Conservation (phyloP, 192 early-diverging fungal species). For the Entomortierella beljakovae region DNA sequence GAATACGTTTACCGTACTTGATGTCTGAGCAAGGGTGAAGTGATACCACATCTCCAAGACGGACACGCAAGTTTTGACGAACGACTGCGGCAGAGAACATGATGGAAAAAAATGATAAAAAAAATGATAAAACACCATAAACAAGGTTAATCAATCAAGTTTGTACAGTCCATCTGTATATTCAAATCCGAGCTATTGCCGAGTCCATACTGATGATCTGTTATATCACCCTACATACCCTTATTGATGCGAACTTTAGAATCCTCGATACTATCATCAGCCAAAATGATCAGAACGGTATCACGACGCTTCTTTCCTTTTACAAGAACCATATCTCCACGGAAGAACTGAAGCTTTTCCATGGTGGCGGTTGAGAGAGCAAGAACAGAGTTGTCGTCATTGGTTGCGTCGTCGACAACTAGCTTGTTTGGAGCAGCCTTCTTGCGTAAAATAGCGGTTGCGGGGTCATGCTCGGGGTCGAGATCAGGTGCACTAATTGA, state of each 20-base stretch:
- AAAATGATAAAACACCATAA: slow-evolving; percentile 73
- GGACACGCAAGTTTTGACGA: slow-evolving; percentile 93
- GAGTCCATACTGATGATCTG: no score
- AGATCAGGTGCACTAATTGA: slow-evolving; percentile 57
- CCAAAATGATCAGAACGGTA: slow-evolving; percentile 94
- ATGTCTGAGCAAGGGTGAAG: slow-evolving; percentile 97
- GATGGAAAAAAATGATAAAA: slow-evolving; percentile 97
- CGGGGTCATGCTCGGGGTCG: slow-evolving; percentile 83
- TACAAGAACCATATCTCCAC: slow-evolving; percentile 95
- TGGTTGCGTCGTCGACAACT: slow-evolving; percentile 96
- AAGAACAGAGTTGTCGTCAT: slow-evolving; percentile 98
- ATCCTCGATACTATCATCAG: slow-evolving; percentile 92
- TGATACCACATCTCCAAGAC: slow-evolving; percentile 97
- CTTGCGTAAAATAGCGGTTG: slow-evolving; percentile 96
- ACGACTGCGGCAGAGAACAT: slow-evolving; percentile 85
- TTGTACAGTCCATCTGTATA: slow-evolving; percentile 98
- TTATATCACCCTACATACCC: no score
- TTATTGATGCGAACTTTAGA: slow-evolving; percentile 96
- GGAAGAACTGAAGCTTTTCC: slow-evolving; percentile 92
- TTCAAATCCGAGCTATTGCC: no score
- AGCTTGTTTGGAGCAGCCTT: slow-evolving; percentile 98
- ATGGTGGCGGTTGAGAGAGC: slow-evolving; percentile 92
- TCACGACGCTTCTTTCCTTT: slow-evolving; percentile 99
- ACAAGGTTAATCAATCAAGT: slow-evolving; percentile 98
- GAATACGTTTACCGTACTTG: slow-evolving; percentile 97